Base-by-base conservation (phyloP, 2,329 filamentous ascomycete species). In the Alternaria burnsii region DNA sequence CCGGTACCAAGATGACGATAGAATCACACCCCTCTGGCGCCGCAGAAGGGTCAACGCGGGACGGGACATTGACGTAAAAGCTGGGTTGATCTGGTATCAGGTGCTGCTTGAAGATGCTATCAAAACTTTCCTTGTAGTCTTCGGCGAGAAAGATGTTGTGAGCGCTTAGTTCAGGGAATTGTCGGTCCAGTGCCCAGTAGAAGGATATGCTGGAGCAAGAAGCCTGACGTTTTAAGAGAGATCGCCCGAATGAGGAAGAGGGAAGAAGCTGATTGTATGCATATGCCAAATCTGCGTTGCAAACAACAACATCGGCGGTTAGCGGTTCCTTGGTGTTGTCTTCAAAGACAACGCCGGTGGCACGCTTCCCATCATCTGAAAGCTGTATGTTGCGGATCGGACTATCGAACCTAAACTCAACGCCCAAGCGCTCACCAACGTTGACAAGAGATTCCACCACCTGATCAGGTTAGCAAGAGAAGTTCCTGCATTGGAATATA, bases 71-170 rank as follows among this genome's bases (percentile, higher is more conserved):
- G 77, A 93, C 86, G 77, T 93, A 93, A 81, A 93, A 93, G 57
- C 86, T 89, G 0, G 90, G 90, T 59, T 92, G 83, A 1, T 83
- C 76, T 1, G 91, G 91, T 9, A 93, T 86, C 3, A 84, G 79
- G 61, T 92, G 88, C 30, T 86, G 80, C 65, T 90, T 87, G 82
- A 93, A 93, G 60, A 93, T 93, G 59, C 86, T 85, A 75, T 93
- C 90, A 70, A 93, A 93, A n/a, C 85, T 89, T 68, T 90, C 88
- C 52, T 83, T 83, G 75, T 92, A 93, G 65, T 90, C 83, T 67
- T 91, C 87, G 3, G 90, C 89, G 7, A 93, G 85, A 80, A 93
- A 93, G 69, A 93, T 91, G 75, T 93, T 93, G 79, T 93, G 91
- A 0, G 88, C 86, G 18, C 84, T 81, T 3, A 93, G 83, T 74